Evolutionary conservation across 2,329 filamentous ascomycete genomes (phyloP).

Genomic region (Ascochyta fabae): DNA sequence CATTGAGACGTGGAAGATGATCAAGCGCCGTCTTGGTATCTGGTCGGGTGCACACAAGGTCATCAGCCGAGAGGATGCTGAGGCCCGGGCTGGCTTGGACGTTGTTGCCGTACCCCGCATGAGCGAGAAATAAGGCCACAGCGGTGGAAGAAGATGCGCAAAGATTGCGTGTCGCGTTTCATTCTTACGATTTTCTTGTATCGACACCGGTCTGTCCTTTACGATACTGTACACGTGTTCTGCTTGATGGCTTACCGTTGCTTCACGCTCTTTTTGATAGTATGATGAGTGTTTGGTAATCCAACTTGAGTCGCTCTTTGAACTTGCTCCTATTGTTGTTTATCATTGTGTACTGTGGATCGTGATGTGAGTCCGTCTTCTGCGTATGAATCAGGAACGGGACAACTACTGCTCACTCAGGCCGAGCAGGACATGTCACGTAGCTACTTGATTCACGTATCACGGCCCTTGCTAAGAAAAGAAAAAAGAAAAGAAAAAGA

Average conservation of each 20-base stretch:
- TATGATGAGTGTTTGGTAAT: neutral
- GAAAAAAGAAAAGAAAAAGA: too few relatives aligned
- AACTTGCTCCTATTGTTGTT: neutral
- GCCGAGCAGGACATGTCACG: too few relatives aligned
- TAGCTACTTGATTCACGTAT: too few relatives aligned
- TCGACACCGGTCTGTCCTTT: slow-evolving; percentile 5
- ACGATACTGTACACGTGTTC: neutral
- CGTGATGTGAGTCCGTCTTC: too few relatives aligned
- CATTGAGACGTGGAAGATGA: slow-evolving; percentile 55
- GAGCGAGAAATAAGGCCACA: slow-evolving; percentile 23
- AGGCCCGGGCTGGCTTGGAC: slow-evolving; percentile 40
- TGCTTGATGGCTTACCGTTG: slow-evolving; percentile 1
- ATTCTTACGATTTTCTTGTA: neutral
- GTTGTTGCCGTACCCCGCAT: slow-evolving; percentile 10
- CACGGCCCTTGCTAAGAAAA: too few relatives aligned
- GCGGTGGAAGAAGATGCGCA: neutral
- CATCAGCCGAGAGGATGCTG: slow-evolving; percentile 44
- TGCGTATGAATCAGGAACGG: too few relatives aligned
- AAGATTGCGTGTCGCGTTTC: neutral
- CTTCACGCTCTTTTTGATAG: slow-evolving; percentile 4
- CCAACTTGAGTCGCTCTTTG: slow-evolving; percentile 9
- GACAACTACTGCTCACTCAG: too few relatives aligned
- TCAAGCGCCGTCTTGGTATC: slow-evolving; percentile 49
- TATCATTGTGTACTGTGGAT: neutral
- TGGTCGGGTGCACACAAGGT: slow-evolving; percentile 43